Evolutionary conservation across 768 basidiomycete genomes (phyloP), one percentile per base, ranked within the genome.

Genomic region (Amanita jacksonii): DNA sequence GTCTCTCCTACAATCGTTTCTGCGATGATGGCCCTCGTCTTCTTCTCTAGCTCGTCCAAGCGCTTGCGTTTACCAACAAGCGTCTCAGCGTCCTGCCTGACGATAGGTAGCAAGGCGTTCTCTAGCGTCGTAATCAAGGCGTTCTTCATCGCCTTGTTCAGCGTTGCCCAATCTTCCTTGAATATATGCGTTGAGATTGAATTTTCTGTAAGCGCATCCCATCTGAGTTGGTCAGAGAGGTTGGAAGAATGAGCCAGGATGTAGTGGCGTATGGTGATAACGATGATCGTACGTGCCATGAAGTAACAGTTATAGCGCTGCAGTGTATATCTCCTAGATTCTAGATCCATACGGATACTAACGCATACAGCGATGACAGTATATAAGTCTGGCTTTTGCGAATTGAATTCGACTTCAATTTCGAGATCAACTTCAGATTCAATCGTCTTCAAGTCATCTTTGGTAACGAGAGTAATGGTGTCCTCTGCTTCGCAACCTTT

Each of bases 271-370:
- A 41, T 28, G 8, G 20, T 16, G 25, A 41, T 24, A 12, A 28
- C 20, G 10, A 41, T 28, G 27, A 41, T 41, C 8, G 40, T 41
- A 9, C 40, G 40, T 16, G 40, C 28, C 25, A 41, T 15, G 18
- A 39, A 39, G 27, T 28, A 31, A 28, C 16, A 41, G 27, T 41
- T 41, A 28, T n/a, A n/a, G n/a, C n/a, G n/a, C n/a, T n/a, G n/a
- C n/a, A n/a, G n/a, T n/a, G n/a, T n/a, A n/a, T n/a, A 15, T 27
- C 30, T 1, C 40, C 31, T 31, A 15, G 40, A 27, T 31, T 41
- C 16, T 9, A 3, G 27, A 15, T 41, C 40, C 28, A 41, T 28
- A n/a, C 25, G 40, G 18, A 41, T 30, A 27, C 25, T 30, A 31
- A 19, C 39, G 27, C 39, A 41, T 7, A 23, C 30, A 30, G 39